Evolutionary conservation across 495 filamentous ascomycete genomes (phyloP).

Genomic region (Penicillium tannophilum): DNA sequence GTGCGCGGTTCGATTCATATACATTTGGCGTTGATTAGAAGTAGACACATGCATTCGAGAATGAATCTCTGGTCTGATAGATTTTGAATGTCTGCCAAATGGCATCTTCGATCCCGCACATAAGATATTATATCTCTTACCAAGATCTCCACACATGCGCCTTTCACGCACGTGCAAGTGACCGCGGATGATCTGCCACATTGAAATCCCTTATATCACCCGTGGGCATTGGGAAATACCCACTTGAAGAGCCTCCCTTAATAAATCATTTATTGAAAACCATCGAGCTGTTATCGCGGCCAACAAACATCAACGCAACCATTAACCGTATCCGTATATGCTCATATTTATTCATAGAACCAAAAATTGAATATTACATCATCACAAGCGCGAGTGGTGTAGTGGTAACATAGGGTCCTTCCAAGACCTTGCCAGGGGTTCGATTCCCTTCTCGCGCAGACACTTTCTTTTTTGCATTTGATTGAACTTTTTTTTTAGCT

Average conservation of each 20-base stretch:
- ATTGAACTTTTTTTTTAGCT: neutral
- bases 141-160: no score
- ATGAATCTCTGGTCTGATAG: conserved; percentile 6
- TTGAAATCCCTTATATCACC: no score
- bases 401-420: neutral
- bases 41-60: conserved; percentile 11
- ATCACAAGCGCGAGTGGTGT: neutral
- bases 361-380: neutral
- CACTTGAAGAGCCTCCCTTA: no score
- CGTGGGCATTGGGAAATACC: no score
- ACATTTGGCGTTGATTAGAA: conserved; percentile 11
- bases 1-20: conserved; percentile 1
- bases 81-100: neutral
- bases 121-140: no score
- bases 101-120: neutral
- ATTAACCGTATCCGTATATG: no score
- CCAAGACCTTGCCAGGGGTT: neutral
- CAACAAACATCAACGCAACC: no score
- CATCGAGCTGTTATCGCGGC: no score
- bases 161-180: no score
- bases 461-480: neutral
- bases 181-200: no score
- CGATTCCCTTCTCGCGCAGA: neutral
- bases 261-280: no score
- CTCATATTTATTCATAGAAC: no score